A percentile compares a stretch with the other conserved stretches of the same genome.
Evolutionary conservation across 2,329 filamentous ascomycete species (phyloP).

Genomic region (Fusarium pilosicola): DNA sequence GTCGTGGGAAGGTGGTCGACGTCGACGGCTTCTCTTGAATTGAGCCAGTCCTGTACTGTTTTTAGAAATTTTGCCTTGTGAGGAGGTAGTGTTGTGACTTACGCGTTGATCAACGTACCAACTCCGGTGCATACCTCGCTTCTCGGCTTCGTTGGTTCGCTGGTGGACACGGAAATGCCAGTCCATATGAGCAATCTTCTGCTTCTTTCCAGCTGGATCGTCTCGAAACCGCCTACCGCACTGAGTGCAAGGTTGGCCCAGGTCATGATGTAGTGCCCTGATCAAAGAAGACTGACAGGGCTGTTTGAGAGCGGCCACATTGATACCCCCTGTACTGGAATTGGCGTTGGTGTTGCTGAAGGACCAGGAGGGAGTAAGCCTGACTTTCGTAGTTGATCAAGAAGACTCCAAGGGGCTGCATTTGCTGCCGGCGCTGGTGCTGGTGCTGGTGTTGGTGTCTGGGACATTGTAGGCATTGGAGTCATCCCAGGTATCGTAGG

Average conservation of each 20-base stretch:
- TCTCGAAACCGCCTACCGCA: constrained; percentile 88
- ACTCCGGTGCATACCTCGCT: constrained; percentile 87
- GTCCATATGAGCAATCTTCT: constrained; percentile 93
- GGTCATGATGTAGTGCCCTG: constrained; percentile 78
- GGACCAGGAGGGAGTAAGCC: constrained; percentile 67
- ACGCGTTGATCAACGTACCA: constrained; percentile 94
- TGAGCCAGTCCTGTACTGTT: constrained; percentile 81
- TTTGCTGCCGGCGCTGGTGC: constrained; percentile 50
- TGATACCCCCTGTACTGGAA: constrained; percentile 66
- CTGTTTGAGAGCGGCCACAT: constrained; percentile 73
- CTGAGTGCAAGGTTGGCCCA: constrained; percentile 88
- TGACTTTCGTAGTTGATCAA: constrained; percentile 74
- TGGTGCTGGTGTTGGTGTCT: constrained; percentile 38
- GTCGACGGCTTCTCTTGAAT: constrained; percentile 82
- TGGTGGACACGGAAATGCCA: constrained; percentile 98
- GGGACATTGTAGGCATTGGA: constrained; percentile 53
- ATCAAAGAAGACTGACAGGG: constrained; percentile 82
- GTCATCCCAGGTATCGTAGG: constrained; percentile 53
- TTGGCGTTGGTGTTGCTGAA: constrained; percentile 51
- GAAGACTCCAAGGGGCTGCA: constrained; percentile 65
- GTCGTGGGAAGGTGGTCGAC: constrained; percentile 57
- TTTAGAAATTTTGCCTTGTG: constrained; percentile 39
- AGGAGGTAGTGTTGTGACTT: constrained; percentile 47
- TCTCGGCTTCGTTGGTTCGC: constrained; percentile 85
- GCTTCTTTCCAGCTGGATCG: constrained; percentile 80